Evolutionary conservation across 2,329 filamentous ascomycete species (phyloP), one percentile per base, ranked within the genome.

Genomic region (Aspergillus pseudotamarii): DNA sequence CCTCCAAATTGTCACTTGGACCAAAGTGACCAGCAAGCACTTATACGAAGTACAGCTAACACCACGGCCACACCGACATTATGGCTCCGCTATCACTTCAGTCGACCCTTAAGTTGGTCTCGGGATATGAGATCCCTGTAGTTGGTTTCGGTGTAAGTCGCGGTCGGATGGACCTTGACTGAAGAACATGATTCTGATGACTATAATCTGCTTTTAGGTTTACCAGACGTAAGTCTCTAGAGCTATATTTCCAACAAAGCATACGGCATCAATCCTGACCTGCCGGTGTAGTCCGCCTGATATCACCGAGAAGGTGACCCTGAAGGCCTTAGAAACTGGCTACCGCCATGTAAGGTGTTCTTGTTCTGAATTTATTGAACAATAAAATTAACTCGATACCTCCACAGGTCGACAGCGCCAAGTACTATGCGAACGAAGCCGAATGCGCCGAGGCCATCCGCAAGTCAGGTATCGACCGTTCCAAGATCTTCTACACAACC

Each of bases 401-500:
- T 14, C 12, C 53, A 16, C 53, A 84, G 82, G 77, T 89, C 65
- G 87, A 89, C 73, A 85, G 83, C 1, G 86, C 87, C 3, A 81
- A 82, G 12, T 80, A 75, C 28, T 89, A 89, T 73, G 78, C 78
- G 43, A 89, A 89, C 66, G 87, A 89, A 75, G 78, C 76, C 11
- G 82, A 86, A 50, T 84, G 83, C 57, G 82, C 81, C 1, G 74
- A 78, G 14, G 87, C 85, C 11, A 85, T 89, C 64, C 74, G 79
- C 1, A 79, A 80, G 59, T 83, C 84, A 8, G 79, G 79, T 2
- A 71, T 89, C 55, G 81, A 84, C 14, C 83, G 88, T 9, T 80
- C 81, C 28, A 75, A 86, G 41, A 78, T 89, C 60, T 89, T 88
- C 79, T 89, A 87, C 74, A 89, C 87, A 8, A 86, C 83, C 64